Evolutionary conservation across 257 asterid genomes (phyloP).

Genomic region (Rehmannia glutinosa): DNA sequence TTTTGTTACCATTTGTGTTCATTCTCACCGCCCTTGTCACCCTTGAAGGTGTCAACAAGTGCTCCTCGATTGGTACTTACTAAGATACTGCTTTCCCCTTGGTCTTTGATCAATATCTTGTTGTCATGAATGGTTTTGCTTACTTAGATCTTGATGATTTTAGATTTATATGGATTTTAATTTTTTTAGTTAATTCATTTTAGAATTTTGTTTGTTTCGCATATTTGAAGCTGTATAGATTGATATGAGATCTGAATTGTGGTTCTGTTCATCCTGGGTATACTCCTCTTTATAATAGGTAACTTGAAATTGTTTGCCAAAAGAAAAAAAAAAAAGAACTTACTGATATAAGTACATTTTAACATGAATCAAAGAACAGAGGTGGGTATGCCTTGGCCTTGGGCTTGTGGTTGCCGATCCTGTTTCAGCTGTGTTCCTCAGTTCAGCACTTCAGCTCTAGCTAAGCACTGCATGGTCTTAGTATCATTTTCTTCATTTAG

Average conservation of each 20-base stretch:
- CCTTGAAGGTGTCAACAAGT: slow-evolving; percentile 99
- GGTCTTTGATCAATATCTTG: slow-evolving; percentile 1
- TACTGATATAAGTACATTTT: background rate
- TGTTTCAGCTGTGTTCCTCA: background rate
- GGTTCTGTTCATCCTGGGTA: slow-evolving; percentile 2
- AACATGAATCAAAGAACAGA: slow-evolving; percentile 10
- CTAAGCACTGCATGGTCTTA: background rate
- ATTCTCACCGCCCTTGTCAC: slow-evolving; percentile 95
- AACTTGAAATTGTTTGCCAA: background rate
- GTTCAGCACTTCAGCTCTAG: background rate
- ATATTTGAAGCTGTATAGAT: slow-evolving; percentile 11
- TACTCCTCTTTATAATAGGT: too few relatives aligned
- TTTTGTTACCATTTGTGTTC: slow-evolving; percentile 94
- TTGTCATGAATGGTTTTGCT: slow-evolving; percentile 8
- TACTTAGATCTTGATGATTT: slow-evolving; percentile 7
- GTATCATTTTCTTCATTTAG: too few relatives aligned
- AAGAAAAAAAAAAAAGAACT: background rate
- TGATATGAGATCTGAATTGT: slow-evolving; percentile 21
- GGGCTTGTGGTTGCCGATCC: slow-evolving; percentile 2
- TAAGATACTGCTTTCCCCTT: slow-evolving; percentile 1
- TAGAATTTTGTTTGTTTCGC: background rate
- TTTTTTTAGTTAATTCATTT: too few relatives aligned
- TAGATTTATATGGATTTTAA: too few relatives aligned
- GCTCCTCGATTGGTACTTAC: slow-evolving; percentile 86
- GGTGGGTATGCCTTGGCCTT: background rate